These are phyloP conservation scores for Jacaranda mimosifolia DNA, from an alignment of 257 asterid genomes.

Conservation along the genomic window DNA sequence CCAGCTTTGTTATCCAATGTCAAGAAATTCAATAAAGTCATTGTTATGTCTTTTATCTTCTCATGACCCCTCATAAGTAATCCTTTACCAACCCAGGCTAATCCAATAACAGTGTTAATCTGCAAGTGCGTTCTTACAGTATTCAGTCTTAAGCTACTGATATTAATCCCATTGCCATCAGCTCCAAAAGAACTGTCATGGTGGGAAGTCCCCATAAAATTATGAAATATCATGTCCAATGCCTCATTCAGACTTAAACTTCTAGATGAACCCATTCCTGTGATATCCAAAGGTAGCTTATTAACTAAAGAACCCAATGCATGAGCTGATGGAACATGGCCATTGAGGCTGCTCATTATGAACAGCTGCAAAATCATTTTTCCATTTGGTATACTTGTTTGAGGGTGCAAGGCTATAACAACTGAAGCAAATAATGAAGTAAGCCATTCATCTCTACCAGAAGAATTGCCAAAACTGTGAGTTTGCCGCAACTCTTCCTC, in stretches of 20 bases:
- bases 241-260: constrained; percentile 65
- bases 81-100: constrained; percentile 98
- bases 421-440: constrained; percentile 81
- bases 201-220: constrained; percentile 48
- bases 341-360: constrained; percentile 58
- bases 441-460: constrained; percentile 65
- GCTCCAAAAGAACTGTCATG: constrained; percentile 34
- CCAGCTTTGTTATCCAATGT: constrained; percentile 48
- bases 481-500: constrained; percentile 47
- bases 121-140: constrained; percentile 42
- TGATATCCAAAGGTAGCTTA: constrained; percentile 73
- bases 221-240: constrained; percentile 57
- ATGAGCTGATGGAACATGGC: constrained; percentile 91
- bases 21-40: constrained; percentile 70
- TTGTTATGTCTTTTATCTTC: constrained; percentile 73
- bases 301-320: constrained; percentile 95
- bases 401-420: constrained; percentile 77
- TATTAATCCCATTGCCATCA: constrained; percentile 50
- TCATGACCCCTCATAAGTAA: constrained; percentile 96
- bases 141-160: constrained; percentile 51
- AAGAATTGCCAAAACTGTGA: constrained; percentile 40
- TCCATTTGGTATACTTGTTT: constrained; percentile 65
- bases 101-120: constrained; percentile 64
- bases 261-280: constrained; percentile 43
- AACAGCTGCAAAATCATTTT: constrained; percentile 67